These are phyloP conservation scores for Chrysanthemum seticuspe DNA, from an alignment of 129 eudicot genomes.

Conservation along the genomic window DNA sequence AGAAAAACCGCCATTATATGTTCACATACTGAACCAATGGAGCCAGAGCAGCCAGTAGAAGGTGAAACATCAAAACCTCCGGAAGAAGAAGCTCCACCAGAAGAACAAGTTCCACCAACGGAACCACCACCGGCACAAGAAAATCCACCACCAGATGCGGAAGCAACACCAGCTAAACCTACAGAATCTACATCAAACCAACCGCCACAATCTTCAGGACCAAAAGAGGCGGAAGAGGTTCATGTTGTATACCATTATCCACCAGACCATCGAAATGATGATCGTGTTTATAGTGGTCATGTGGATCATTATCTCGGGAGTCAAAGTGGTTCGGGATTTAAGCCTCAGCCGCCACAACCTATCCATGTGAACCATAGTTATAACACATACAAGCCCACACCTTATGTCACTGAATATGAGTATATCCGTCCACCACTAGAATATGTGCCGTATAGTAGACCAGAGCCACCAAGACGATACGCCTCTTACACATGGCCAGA, in stretches of 20 bases:
- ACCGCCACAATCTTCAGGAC: constrained; percentile 33
- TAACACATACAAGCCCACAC: constrained; percentile 58
- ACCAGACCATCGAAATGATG: constrained; percentile 41
- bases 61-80: constrained; percentile 45
- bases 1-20: constrained; percentile 79
- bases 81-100: constrained; percentile 41
- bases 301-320: constrained; percentile 22
- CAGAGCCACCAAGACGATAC: constrained; percentile 20
- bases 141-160: constrained; percentile 33
- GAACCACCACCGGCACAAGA: constrained; percentile 48
- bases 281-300: constrained; percentile 33
- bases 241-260: constrained; percentile 62
- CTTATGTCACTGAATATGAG: constrained; percentile 67
- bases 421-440: constrained; percentile 46
- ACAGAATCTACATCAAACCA: constrained; percentile 24
- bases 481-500: constrained; percentile 19
- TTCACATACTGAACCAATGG: constrained; percentile 40
- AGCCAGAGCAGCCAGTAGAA: constrained; percentile 39
- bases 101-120: constrained; percentile 33
- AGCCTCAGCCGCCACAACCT: constrained; percentile 38
- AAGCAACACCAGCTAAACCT: constrained; percentile 8
- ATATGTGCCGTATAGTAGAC: constrained; percentile 25
- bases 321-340: constrained; percentile 35
- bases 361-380: constrained; percentile 54
- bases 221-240: constrained; percentile 58